Evolutionary conservation across 1,139 yeast species (phyloP).

Genomic region (Taphrina flavorubra): DNA sequence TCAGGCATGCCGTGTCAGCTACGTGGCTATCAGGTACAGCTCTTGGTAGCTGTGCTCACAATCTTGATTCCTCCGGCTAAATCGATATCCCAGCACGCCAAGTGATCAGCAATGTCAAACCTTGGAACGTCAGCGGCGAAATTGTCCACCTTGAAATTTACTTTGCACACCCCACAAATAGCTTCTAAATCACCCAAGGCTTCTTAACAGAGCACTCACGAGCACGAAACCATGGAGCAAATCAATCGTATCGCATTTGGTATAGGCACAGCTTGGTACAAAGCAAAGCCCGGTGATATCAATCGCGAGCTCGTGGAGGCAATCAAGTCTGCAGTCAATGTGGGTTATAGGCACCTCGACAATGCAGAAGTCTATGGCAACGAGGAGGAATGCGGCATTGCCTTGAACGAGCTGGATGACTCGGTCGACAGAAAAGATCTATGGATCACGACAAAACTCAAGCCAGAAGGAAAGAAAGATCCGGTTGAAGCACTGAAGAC

Average conservation of each 20-base stretch:
- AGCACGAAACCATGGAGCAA: not conserved
- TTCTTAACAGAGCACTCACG: not conserved
- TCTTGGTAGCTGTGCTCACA: too few species aligned
- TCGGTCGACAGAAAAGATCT: constrained; percentile 58
- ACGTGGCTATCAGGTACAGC: too few species aligned
- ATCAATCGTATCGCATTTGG: constrained; percentile 65
- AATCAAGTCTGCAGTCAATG: constrained; percentile 63
- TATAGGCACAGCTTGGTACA: constrained; percentile 61
- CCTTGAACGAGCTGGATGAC: constrained; percentile 57
- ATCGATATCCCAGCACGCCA: too few species aligned
- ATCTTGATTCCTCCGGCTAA: too few species aligned
- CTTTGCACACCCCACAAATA: not conserved
- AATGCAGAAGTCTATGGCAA: constrained; percentile 72
- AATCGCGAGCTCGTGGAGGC: constrained; percentile 59
- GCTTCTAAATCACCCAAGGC: not conserved
- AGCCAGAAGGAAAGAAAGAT: constrained; percentile 48
- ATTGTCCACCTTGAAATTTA: too few species aligned
- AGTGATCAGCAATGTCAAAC: too few species aligned
- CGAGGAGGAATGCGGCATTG: constrained; percentile 66
- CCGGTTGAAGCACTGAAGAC: constrained; percentile 66
- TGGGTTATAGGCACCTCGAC: constrained; percentile 62
- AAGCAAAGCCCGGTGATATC: constrained; percentile 45
- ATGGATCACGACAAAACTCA: constrained; percentile 61
- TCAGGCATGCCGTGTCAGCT: too few species aligned
- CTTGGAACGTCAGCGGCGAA: too few species aligned